Percentiles rank a stretch among this genome's conserved stretches.
phyloP scores from a whole-genome alignment of 1,139 yeast species.

The Lizanozyma gosingica region DNA sequence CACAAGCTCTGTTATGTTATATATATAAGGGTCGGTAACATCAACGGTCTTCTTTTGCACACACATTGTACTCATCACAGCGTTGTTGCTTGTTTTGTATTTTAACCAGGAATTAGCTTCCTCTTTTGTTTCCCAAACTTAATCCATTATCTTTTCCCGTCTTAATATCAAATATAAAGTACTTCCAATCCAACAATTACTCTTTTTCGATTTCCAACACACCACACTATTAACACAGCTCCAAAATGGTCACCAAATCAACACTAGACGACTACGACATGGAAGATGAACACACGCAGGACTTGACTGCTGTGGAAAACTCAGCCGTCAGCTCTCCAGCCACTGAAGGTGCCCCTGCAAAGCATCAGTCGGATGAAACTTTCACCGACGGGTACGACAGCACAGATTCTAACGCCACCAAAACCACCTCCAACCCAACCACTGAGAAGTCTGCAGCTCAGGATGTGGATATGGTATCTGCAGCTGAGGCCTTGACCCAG shows the following conservation, averaged over 20 bases:
- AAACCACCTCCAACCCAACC: background rate
- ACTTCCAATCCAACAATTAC: too few species aligned
- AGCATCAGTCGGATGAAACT: background rate
- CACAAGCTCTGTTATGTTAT: background rate
- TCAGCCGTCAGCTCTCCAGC: background rate
- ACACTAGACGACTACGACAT: background rate
- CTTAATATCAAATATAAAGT: too few species aligned
- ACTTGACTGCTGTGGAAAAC: background rate
- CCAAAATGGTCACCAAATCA: too few species aligned
- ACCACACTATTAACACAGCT: too few species aligned
- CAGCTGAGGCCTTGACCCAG: constrained; percentile 36
- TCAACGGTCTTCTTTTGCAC: too few species aligned
- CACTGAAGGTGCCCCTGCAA: background rate
- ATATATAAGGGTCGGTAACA: too few species aligned
- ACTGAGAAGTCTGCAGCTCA: background rate
- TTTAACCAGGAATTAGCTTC: too few species aligned
- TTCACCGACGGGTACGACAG: background rate
- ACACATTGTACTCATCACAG: too few species aligned
- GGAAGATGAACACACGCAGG: background rate
- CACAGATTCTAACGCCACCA: background rate
- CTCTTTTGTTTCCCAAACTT: too few species aligned
- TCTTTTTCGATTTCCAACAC: too few species aligned
- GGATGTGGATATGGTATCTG: constrained; percentile 25
- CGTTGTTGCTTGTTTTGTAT: too few species aligned
- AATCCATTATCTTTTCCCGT: too few species aligned